Conservation (phyloP, 805 yeast species). For the Wickerhamomyces rabaulensis region DNA sequence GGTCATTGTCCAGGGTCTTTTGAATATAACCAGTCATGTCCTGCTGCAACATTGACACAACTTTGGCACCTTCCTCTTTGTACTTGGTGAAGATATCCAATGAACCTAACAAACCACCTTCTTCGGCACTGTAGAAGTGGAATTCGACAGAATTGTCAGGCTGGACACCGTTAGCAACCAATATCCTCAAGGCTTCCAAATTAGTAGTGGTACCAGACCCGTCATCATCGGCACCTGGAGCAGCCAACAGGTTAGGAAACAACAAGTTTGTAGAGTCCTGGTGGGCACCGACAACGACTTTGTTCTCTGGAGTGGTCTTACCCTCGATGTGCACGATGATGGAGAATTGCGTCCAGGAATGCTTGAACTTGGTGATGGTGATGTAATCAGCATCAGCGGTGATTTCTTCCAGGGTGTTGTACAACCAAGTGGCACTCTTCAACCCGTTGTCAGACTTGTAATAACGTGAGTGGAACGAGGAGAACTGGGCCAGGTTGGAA, state of each 20-base stretch:
- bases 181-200: conserved; percentile 66
- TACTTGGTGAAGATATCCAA: conserved; percentile 66
- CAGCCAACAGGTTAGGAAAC: conserved; percentile 60
- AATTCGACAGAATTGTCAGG: conserved; percentile 80
- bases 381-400: conserved; percentile 29
- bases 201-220: conserved; percentile 83
- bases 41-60: conserved; percentile 85
- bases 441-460: conserved; percentile 69
- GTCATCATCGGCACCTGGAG: conserved; percentile 96
- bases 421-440: conserved; percentile 69
- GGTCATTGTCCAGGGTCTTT: conserved; percentile 29
- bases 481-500: conserved; percentile 51
- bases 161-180: conserved; percentile 37
- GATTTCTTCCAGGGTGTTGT: conserved; percentile 36
- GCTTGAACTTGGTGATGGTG: conserved; percentile 47
- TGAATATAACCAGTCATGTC: conserved; percentile 55
- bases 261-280: conserved; percentile 77
- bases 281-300: conserved; percentile 82
- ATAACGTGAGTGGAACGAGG: conserved; percentile 71
- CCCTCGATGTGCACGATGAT: conserved; percentile 65
- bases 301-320: conserved; percentile 28
- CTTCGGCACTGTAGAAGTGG: conserved; percentile 95
- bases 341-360: conserved; percentile 78
- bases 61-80: conserved; percentile 37
- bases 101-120: conserved; percentile 86